Conservation (phyloP, 257 asterid species). For the Nicotiana sylvestris region DNA sequence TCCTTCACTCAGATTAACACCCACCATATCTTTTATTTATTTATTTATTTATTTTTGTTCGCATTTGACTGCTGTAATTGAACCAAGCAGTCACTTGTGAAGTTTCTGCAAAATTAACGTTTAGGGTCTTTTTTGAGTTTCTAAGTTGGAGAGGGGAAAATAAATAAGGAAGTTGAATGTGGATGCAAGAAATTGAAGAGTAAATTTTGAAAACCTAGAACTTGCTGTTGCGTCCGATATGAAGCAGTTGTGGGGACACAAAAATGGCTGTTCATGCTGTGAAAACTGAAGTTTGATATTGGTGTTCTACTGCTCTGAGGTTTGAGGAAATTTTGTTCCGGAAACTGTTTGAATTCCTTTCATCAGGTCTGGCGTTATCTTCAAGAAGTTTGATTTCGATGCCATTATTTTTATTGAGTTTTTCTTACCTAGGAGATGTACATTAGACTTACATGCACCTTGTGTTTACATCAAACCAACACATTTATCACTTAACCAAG, state of each 20-base stretch:
- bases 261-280: background rate
- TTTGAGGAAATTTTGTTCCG: background rate
- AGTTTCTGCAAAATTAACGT: background rate
- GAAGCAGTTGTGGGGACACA: background rate
- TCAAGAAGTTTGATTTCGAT: background rate
- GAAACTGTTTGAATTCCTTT: background rate
- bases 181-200: background rate
- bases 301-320: background rate
- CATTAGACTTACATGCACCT: too few relatives aligned
- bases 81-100: background rate
- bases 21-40: background rate
- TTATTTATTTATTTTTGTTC: background rate
- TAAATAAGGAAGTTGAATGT: background rate
- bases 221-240: background rate
- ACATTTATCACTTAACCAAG: too few relatives aligned
- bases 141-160: background rate
- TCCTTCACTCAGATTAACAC: background rate
- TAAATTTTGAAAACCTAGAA: background rate
- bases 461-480: too few relatives aligned
- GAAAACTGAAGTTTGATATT: background rate
- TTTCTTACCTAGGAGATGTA: background rate
- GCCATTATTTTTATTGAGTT: background rate
- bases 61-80: background rate
- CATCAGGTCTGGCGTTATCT: background rate
- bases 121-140: background rate